Conservation (phyloP, 768 basidiomycete species). For the Tylopilus subfusipes region DNA sequence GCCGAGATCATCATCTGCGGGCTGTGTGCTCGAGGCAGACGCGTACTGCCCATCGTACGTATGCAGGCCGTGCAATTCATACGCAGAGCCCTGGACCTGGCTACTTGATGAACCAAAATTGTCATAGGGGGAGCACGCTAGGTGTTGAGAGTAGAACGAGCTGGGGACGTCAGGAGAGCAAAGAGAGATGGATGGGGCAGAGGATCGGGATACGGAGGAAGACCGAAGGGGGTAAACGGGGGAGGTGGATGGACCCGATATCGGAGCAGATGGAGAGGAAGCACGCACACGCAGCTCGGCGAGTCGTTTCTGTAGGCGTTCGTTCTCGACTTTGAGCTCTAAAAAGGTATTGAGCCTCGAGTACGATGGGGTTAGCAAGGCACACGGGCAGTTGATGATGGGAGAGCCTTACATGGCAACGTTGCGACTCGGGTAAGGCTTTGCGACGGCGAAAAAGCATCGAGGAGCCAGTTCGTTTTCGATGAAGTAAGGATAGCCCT, state of each 20-base stretch:
- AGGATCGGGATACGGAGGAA: constrained; percentile 22
- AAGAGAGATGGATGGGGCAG: constrained; percentile 20
- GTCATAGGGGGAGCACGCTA: constrained; percentile 12
- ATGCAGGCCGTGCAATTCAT: constrained; percentile 21
- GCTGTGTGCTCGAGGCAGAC: constrained; percentile 10
- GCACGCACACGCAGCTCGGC: constrained; percentile 37
- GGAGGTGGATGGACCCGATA: constrained; percentile 14
- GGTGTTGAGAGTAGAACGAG: constrained; percentile 18
- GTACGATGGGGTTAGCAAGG: constrained; percentile 1
- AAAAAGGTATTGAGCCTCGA: constrained; percentile 66
- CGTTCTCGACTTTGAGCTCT: constrained; percentile 87
- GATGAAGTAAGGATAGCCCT: constrained; percentile 57
- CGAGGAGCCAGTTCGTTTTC: constrained; percentile 39
- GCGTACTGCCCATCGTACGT: constrained; percentile 18
- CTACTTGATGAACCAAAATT: constrained; percentile 7
- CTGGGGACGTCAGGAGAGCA: constrained; percentile 10
- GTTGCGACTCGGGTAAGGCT: constrained; percentile 74
- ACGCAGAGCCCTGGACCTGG: constrained; percentile 11
- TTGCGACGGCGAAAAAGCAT: constrained; percentile 73
- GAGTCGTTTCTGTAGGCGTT: constrained; percentile 65
- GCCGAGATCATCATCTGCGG: constrained; percentile 39
- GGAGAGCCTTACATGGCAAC: constrained; percentile 52
- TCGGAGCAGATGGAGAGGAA: constrained; percentile 15
- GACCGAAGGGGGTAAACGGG: constrained; percentile 29
- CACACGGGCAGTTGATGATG: not conserved